Base-by-base conservation (phyloP, 257 asterid genomes). In the Solanum sitiens region DNA sequence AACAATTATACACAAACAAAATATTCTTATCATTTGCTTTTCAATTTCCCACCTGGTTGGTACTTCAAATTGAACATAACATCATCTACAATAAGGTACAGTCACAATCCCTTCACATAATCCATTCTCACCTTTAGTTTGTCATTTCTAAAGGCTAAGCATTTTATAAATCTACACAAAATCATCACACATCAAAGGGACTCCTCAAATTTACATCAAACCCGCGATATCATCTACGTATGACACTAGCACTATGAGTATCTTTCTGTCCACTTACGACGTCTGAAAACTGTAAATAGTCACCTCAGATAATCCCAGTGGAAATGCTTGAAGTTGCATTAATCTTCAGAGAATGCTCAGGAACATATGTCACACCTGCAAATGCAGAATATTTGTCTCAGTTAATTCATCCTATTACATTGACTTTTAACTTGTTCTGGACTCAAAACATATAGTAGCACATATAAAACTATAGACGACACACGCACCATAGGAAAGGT, bases 301-400 rank as follows among this genome's bases (percentile, higher is more conserved):
- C 59, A 65, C 87, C 90, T 93, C 91, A 96, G 88, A 91, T 76
- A 59, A 93, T 93, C 88, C 94, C 94, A 27, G 96, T 92, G 83
- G 98, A 92, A 79, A 96, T 95, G 93, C 99, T 96, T 23, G 99
- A 92, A 44, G 98, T 94, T 89, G 99, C 95, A 92, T 94, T 88
- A 74, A 97, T 97, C 95, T 96, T 95, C 90, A 97, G 94, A 20
- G 99, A 93, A 86, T 94, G 98, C 91, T 97, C 99, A 9, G 99
- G 99, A 89, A 95, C 89, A 87, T 92, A 97, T 13, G 98, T 91
- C 80, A 92, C 87, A 87, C 98, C 99, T 96, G 95, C 68, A 88
- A 92, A 15, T n/a, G 44, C 77, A 83, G 50, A 87, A 27, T 23
- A 16, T 59, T n/a, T 72, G 68, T 80, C 6, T 80, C 85, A 30